Evolutionary conservation across 805 yeast species (phyloP), one percentile per base, ranked within the genome.

Genomic region (Kluyveromyces siamensis): DNA sequence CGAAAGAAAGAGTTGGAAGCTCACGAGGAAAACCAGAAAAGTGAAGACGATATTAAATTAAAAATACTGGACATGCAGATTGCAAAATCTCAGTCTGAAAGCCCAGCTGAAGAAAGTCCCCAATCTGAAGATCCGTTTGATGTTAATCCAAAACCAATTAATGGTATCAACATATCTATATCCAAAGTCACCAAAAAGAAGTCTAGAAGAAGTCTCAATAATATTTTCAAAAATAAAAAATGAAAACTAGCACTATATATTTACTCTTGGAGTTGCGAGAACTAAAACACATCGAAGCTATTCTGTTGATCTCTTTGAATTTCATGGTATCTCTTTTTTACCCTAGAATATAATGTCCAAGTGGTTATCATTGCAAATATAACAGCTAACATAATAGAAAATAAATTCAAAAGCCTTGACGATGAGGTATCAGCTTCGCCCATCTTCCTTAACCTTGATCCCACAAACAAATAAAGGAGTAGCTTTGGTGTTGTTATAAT

Each of bases 401-500:
- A 25, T 2, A 84, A 47, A 61, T 88, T 91, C 8, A 84, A 69
- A n/a, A 83, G 40, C 57, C 76, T 76, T 2, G 83, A 70, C 1
- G 72, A 59, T 3, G 71, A 52, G 37, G 81, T 76, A 37, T 76
- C 75, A 2, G 75, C 66, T 47, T 79, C 78, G 2, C 93, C 91
- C 46, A 90, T 69, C 41, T 77, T 77, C 50, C 81, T 85, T 36
- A 90, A 61, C 49, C 87, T 81, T 46, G 80, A 74, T 6, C 97
- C 97, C 36, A 87, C 76, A 59, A 87, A 89, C 10, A 87, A 68
- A 57, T 83, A 86, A 46, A 87, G 69, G n/a, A 86, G 61, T 52
- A 84, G 69, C 61, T 90, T 93, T 8, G 98, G 98, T 0, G 95
- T 79, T 1, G 95, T 80, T 35, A 87, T 63, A 0, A 80, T 54